Conservation (phyloP, 306 rosid genomes). For the Acacia crassicarpa region DNA sequence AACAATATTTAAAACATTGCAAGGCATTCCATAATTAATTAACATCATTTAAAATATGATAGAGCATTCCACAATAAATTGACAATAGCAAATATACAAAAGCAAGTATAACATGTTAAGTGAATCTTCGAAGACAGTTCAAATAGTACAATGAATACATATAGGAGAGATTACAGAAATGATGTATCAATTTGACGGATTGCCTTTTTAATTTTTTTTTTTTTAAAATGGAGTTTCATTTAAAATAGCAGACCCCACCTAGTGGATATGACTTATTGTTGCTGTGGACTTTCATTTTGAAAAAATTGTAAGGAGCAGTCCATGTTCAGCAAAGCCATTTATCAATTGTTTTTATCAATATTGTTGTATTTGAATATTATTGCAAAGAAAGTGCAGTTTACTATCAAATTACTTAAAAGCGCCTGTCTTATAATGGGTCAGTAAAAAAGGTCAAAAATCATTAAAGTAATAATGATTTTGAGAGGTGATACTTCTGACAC, state of each 20-base stretch:
- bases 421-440: background rate
- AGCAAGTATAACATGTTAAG: conserved; percentile 1
- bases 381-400: background rate
- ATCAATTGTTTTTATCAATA: background rate
- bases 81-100: conserved; percentile 2
- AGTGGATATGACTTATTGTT: too few relatives aligned
- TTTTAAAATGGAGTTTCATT: too few relatives aligned
- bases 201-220: background rate
- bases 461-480: background rate
- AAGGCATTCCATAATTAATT: background rate
- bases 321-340: background rate
- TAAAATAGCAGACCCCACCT: too few relatives aligned
- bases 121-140: conserved; percentile 12
- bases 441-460: background rate
- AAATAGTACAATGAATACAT: background rate
- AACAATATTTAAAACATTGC: conserved; percentile 18
- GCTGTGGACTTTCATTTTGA: background rate
- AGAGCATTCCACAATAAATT: conserved; percentile 16
- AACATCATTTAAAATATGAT: conserved; percentile 21
- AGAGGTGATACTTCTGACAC: background rate
- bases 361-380: background rate
- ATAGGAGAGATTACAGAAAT: conserved; percentile 16
- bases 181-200: background rate
- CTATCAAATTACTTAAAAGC: background rate
- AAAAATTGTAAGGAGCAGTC: background rate